phyloP scores from a whole-genome alignment of 2,329 filamentous ascomycete species.

The Aspergillus arachidicola region DNA sequence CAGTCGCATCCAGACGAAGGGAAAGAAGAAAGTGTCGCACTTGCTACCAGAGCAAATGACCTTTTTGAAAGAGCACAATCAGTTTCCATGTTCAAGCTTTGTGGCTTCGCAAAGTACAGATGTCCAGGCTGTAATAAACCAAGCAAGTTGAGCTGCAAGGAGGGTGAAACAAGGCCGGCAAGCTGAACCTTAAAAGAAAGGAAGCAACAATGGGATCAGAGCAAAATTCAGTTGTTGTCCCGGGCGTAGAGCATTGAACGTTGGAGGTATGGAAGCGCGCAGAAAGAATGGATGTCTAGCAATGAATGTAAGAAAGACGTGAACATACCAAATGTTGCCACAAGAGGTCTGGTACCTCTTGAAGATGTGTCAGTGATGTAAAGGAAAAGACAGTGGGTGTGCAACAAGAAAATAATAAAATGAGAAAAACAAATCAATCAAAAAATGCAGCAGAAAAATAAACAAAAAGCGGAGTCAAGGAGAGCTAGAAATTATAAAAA shows the following conservation, averaged over 20 bases:
- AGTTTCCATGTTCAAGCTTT: conserved; percentile 30
- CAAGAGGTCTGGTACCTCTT: conserved; percentile 21
- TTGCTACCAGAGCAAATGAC: conserved; percentile 48
- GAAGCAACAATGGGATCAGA: conserved; percentile 18
- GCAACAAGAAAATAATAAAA: conserved; percentile 11
- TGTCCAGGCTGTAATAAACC: conserved; percentile 21
- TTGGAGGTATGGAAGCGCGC: conserved; percentile 8
- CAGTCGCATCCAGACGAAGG: conserved; percentile 32
- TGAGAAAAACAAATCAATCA: background rate
- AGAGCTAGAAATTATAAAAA: conserved; percentile 7
- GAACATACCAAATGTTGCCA: conserved; percentile 30
- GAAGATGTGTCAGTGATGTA: conserved; percentile 22
- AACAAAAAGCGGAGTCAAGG: conserved; percentile 3
- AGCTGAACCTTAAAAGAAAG: conserved; percentile 25
- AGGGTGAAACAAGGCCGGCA: conserved; percentile 30
- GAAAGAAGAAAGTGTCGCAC: conserved; percentile 29
- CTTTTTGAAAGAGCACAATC: conserved; percentile 35
- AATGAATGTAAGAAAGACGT: conserved; percentile 16
- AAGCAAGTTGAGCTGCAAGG: conserved; percentile 30
- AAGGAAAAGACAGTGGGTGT: conserved; percentile 23
- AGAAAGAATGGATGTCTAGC: conserved; percentile 12
- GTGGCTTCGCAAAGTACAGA: conserved; percentile 14
- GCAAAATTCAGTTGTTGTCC: background rate
- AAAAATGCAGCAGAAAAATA: conserved; percentile 1
- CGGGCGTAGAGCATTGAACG: conserved; percentile 4